Percentiles rank a stretch among this genome's conserved stretches.
Evolutionary conservation across 1,284 basidiomycete genomes (phyloP).

Genomic region (Trichosporon sp.): DNA sequence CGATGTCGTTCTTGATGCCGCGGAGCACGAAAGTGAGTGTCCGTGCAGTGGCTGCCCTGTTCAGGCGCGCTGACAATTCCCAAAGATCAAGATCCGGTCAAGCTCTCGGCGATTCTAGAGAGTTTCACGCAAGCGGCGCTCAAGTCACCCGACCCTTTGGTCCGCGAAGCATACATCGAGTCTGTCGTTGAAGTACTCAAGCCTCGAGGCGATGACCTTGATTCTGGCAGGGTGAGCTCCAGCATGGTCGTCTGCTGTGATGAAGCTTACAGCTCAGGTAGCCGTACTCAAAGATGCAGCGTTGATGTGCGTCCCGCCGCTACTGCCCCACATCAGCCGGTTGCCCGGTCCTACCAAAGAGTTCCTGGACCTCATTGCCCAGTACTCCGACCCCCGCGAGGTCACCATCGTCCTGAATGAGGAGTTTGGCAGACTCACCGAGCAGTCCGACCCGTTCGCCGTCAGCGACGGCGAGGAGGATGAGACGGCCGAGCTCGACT

Average conservation of each 20-base stretch:
- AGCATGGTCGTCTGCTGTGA: too few species aligned
- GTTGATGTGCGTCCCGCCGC: conserved; percentile 15
- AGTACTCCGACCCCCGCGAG: conserved; percentile 26
- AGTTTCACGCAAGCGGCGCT: conserved; percentile 10
- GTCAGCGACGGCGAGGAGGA: conserved; percentile 32
- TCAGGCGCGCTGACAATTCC: not conserved
- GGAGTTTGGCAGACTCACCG: conserved; percentile 24
- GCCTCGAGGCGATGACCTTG: conserved; percentile 12
- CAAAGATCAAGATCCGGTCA: conserved; percentile 4
- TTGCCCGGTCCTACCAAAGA: not conserved
- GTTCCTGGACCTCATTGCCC: conserved; percentile 19
- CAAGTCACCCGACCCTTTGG: conserved; percentile 10
- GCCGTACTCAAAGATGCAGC: conserved; percentile 18
- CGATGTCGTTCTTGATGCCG: conserved; percentile 14
- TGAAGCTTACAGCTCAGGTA: not conserved
- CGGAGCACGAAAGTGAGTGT: conserved; percentile 7
- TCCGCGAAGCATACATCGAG: conserved; percentile 20
- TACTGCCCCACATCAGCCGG: conserved; percentile 8
- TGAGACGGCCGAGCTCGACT: conserved; percentile 39
- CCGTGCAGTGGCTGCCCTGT: too few species aligned
- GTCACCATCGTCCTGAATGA: conserved; percentile 30
- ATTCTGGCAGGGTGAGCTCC: conserved; percentile 13
- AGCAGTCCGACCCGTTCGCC: conserved; percentile 24
- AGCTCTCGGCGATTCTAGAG: conserved; percentile 16
- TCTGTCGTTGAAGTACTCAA: conserved; percentile 14